Evolutionary conservation across 164 flowering plant genomes (phyloP).

Genomic region (Litsea cubeba): DNA sequence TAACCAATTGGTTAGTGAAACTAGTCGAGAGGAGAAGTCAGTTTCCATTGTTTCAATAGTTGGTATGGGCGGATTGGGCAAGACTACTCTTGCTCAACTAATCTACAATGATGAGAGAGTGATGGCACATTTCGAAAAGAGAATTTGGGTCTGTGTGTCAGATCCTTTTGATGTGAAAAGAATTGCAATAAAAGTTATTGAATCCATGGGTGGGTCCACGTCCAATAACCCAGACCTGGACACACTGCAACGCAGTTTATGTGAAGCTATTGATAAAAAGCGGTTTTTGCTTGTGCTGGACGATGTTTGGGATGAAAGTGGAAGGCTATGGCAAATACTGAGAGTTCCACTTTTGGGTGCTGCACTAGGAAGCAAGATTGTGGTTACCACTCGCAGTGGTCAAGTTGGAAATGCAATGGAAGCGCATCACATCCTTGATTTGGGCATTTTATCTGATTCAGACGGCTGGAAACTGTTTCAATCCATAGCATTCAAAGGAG

Average conservation of each 20-base stretch:
- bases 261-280: not conserved
- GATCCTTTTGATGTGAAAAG: conserved; percentile 1
- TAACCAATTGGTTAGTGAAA: no score
- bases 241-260: not conserved
- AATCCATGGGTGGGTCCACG: not conserved
- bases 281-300: conserved; percentile 14
- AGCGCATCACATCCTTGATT: not conserved
- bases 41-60: no score
- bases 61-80: no score
- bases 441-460: not conserved
- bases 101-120: no score
- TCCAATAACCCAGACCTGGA: not conserved
- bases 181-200: not conserved
- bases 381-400: conserved; percentile 7
- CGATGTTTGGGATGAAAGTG: conserved; percentile 12
- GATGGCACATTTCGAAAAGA: conserved; percentile 1
- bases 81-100: no score
- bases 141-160: conserved; percentile 16
- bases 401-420: not conserved
- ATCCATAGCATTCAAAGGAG: conserved; percentile 2
- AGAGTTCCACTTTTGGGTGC: not conserved
- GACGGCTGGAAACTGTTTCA: conserved; percentile 6
- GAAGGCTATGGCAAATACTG: not conserved
- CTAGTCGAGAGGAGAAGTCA: no score
- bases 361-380: conserved; percentile 6